Conservation (phyloP, 306 rosid genomes). For the Trichosanthes truncata region DNA sequence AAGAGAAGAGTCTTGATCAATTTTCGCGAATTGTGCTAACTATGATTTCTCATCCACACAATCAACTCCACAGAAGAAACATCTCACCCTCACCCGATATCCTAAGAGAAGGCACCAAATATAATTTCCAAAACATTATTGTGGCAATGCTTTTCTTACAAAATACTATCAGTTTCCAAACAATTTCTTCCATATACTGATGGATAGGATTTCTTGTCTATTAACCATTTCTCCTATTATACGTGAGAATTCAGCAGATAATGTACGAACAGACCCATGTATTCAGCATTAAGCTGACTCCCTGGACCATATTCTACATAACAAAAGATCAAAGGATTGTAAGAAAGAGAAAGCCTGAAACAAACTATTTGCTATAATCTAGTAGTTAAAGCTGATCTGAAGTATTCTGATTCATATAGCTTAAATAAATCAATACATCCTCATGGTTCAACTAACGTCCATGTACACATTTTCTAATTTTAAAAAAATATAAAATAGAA, state of each 20-base stretch:
- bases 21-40: background rate
- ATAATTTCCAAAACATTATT: background rate
- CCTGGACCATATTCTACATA: constrained; percentile 21
- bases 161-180: background rate
- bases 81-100: background rate
- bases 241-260: background rate
- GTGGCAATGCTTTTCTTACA: background rate
- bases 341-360: constrained; percentile 17
- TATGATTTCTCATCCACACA: background rate
- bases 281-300: background rate
- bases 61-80: background rate
- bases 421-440: constrained; percentile 39
- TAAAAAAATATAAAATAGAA: too few species aligned
- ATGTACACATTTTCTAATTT: background rate
- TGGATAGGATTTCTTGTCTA: constrained; percentile 1
- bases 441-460: constrained; percentile 35
- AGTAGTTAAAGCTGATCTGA: constrained; percentile 31
- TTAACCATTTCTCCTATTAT: background rate
- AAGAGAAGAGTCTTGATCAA: background rate
- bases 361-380: constrained; percentile 30
- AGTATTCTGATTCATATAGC: constrained; percentile 27
- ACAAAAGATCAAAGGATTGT: constrained; percentile 22
- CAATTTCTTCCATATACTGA: background rate
- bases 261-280: constrained; percentile 6
- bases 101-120: background rate